Evolutionary conservation across 768 basidiomycete species (phyloP).

Genomic region (Tylopilus sp.): DNA sequence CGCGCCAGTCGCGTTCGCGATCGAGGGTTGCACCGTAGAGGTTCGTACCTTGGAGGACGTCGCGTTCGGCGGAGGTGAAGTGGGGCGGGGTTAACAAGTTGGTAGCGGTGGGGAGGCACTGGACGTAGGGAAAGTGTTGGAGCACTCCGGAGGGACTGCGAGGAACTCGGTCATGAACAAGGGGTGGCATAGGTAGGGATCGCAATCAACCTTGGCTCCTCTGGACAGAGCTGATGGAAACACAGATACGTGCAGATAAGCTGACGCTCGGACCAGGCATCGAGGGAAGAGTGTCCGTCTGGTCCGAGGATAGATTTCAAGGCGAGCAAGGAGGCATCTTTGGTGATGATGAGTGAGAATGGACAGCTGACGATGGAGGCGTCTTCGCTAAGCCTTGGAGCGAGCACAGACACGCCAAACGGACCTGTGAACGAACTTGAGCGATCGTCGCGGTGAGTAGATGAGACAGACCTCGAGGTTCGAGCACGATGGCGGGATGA

Average conservation of each 20-base stretch:
- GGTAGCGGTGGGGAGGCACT: constrained; percentile 55
- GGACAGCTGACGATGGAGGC: constrained; percentile 64
- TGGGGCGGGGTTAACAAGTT: constrained; percentile 70
- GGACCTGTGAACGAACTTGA: constrained; percentile 29
- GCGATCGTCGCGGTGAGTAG: not conserved
- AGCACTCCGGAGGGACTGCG: constrained; percentile 9
- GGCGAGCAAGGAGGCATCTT: constrained; percentile 42
- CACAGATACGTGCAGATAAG: constrained; percentile 64
- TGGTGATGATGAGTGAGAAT: constrained; percentile 60
- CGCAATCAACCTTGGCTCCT: constrained; percentile 31
- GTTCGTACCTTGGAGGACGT: constrained; percentile 74
- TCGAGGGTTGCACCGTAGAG: constrained; percentile 74
- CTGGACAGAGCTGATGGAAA: constrained; percentile 54
- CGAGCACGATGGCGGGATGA: no score
- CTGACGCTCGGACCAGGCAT: constrained; percentile 60
- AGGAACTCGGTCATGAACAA: constrained; percentile 5
- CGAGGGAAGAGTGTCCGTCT: constrained; percentile 17
- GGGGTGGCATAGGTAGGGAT: not conserved
- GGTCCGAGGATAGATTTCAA: constrained; percentile 39
- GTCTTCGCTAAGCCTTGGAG: constrained; percentile 48
- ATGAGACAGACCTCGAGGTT: no score
- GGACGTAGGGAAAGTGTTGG: constrained; percentile 59
- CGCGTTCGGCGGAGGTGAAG: constrained; percentile 61
- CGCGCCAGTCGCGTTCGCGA: constrained; percentile 55
- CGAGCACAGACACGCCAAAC: constrained; percentile 50